Evolutionary conservation across 306 rosid species (phyloP), one percentile per base, ranked within the genome.

Genomic region (Rubus parviflorus): DNA sequence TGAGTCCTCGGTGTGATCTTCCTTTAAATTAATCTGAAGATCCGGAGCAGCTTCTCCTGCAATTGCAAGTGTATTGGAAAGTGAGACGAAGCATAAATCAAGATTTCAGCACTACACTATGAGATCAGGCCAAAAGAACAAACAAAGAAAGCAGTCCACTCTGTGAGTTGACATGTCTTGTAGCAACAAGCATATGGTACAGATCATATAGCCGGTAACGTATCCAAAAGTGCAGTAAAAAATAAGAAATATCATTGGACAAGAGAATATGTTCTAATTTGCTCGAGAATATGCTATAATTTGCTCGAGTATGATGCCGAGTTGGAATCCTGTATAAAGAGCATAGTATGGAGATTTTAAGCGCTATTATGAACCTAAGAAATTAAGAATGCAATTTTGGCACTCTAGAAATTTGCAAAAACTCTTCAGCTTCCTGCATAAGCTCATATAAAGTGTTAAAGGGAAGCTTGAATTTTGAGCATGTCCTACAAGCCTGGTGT

Each of bases 21-120:
- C 17, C 6, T 68, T 52, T 71, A 49, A 40, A 6, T 80, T 30
- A n/a, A 35, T 58, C 43, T 48, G 37, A 52, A 41, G 61, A 60
- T 83, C 83, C 4, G 58, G 54, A 70, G 51, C 70, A 42, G 82
- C 77, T 77, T 80, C 77, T 48, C 84, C 87, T 80, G 82, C 82
- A 52, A 40, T 56, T 22, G 51, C 20, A 25, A 79, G 8, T 43
- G 46, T 70, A 4, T 72, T 7, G 3, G 67, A 73, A 2, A 47
- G 35, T 15, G 4, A 56, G 41, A 47, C 15, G 11, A 30, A 7
- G 23, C 0, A 47, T 16, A 16, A 70, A 70, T 70, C 49, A 41
- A 40, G 49, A 19, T 41, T n/a, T 17, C 60, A 54, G 60, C 60
- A 17, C 60, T 19, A 41, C 7, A 66, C 25, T 19, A 66, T 8